Evolutionary conservation across 495 filamentous ascomycete species (phyloP).

Genomic region (Aspergillus nanangensis): DNA sequence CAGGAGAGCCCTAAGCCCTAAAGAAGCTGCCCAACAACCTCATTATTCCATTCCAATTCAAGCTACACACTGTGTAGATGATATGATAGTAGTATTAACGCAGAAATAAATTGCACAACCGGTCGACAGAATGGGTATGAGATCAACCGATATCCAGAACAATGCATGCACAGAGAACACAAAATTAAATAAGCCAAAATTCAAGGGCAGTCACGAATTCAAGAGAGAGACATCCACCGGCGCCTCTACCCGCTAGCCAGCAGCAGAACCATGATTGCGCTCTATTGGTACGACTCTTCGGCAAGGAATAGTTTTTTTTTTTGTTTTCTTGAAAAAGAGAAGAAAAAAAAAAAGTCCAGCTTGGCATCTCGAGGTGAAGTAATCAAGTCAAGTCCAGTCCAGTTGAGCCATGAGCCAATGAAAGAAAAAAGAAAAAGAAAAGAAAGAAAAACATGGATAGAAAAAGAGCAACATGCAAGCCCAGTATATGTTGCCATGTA

Average conservation of each 20-base stretch:
- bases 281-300: constrained; percentile 17
- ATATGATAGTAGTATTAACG: constrained; percentile 5
- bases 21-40: too few relatives aligned
- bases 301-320: neutral
- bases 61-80: too few relatives aligned
- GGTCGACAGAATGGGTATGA: neutral
- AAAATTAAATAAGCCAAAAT: too few relatives aligned
- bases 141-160: neutral
- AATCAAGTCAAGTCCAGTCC: too few relatives aligned
- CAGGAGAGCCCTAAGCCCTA: too few relatives aligned
- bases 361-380: too few relatives aligned
- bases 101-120: neutral
- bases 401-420: neutral
- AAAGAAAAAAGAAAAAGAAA: constrained; percentile 7
- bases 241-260: constrained; percentile 31
- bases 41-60: too few relatives aligned
- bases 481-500: too few relatives aligned
- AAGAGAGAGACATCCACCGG: constrained; percentile 14
- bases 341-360: constrained; percentile 8
- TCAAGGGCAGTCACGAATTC: too few relatives aligned
- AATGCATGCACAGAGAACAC: constrained; percentile 4
- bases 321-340: neutral
- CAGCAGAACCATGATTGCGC: constrained; percentile 29
- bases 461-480: too few relatives aligned
- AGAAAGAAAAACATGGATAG: constrained; percentile 6